Evolutionary conservation across 2,329 filamentous ascomycete species (phyloP).

Genomic region (Neonectria neomacrospora): DNA sequence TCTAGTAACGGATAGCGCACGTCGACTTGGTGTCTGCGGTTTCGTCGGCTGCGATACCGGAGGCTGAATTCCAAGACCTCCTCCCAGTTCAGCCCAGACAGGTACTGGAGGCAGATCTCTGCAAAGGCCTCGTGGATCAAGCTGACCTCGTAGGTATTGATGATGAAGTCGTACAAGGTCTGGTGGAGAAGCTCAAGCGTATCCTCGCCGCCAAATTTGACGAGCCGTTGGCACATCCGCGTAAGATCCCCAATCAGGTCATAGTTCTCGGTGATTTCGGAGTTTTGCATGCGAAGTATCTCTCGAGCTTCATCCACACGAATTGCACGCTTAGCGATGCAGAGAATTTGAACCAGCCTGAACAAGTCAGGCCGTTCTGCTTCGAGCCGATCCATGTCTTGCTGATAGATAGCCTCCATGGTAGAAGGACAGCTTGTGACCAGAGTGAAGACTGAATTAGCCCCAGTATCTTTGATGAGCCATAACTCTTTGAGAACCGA

Average conservation of each 20-base stretch:
- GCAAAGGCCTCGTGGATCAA: constrained; percentile 29
- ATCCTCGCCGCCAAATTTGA: constrained; percentile 30
- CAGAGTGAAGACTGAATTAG: constrained; percentile 36
- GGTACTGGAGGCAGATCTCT: constrained; percentile 27
- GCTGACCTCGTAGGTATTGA: constrained; percentile 31
- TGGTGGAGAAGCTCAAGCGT: constrained; percentile 37
- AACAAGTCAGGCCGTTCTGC: constrained; percentile 33
- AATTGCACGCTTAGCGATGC: constrained; percentile 27
- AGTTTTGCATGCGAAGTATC: constrained; percentile 32
- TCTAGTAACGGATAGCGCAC: constrained; percentile 20
- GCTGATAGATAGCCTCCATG: constrained; percentile 39
- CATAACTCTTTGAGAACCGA: constrained; percentile 38
- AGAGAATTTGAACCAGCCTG: constrained; percentile 31
- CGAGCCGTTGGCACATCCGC: constrained; percentile 31
- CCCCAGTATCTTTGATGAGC: constrained; percentile 36
- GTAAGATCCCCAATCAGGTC: constrained; percentile 32
- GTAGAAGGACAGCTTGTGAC: constrained; percentile 35
- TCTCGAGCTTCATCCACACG: constrained; percentile 30
- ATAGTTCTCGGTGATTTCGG: constrained; percentile 31
- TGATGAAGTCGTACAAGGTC: constrained; percentile 38
- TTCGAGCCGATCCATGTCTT: constrained; percentile 36
- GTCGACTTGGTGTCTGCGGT: constrained; percentile 1
- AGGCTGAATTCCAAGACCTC: not conserved
- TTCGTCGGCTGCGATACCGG: not conserved
- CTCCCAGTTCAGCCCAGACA: constrained; percentile 27